Evolutionary conservation across 2,329 filamentous ascomycete species (phyloP).

Genomic region (Curvularia hawaiiensis): DNA sequence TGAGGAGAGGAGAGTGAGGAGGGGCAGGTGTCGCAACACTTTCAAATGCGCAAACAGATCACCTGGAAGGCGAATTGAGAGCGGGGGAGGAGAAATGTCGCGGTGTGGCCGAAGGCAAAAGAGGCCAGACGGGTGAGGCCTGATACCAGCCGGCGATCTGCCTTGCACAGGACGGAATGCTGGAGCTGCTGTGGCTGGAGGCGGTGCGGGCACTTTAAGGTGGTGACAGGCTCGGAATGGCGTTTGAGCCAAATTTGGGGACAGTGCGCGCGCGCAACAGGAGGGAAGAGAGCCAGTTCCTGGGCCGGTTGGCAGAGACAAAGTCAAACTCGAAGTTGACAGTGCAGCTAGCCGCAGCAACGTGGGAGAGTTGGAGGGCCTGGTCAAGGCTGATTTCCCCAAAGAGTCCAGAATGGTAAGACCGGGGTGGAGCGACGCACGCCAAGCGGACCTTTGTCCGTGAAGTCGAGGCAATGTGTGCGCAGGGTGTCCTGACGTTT

Average conservation of each 20-base stretch:
- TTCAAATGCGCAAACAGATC: constrained; percentile 19
- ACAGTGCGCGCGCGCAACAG: constrained; percentile 32
- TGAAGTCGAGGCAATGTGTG: constrained; percentile 24
- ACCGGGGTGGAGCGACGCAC: constrained; percentile 31
- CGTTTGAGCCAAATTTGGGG: constrained; percentile 25
- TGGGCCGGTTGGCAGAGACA: constrained; percentile 31
- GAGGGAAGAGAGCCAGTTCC: constrained; percentile 20
- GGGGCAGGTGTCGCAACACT: constrained; percentile 22
- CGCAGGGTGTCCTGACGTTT: constrained; percentile 24
- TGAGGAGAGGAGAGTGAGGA: constrained; percentile 16
- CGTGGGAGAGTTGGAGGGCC: constrained; percentile 35
- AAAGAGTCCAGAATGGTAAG: constrained; percentile 30
- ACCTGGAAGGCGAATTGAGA: constrained; percentile 20
- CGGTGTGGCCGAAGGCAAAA: constrained; percentile 28
- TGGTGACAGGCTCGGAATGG: constrained; percentile 34
- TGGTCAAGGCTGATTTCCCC: constrained; percentile 46
- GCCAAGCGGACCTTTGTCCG: constrained; percentile 35
- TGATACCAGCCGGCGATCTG: constrained; percentile 38
- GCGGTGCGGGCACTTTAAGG: constrained; percentile 39
- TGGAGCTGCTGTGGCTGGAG: constrained; percentile 37
- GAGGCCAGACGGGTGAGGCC: constrained; percentile 35
- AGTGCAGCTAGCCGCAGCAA: constrained; percentile 39
- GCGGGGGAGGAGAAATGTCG: constrained; percentile 31
- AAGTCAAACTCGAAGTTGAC: constrained; percentile 29
- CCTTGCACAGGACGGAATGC: constrained; percentile 37